A percentile compares a stretch with the other conserved stretches of the same genome.
Conservation (phyloP, 2,329 filamentous ascomycete genomes). For the Huntiella bhutanensis region DNA sequence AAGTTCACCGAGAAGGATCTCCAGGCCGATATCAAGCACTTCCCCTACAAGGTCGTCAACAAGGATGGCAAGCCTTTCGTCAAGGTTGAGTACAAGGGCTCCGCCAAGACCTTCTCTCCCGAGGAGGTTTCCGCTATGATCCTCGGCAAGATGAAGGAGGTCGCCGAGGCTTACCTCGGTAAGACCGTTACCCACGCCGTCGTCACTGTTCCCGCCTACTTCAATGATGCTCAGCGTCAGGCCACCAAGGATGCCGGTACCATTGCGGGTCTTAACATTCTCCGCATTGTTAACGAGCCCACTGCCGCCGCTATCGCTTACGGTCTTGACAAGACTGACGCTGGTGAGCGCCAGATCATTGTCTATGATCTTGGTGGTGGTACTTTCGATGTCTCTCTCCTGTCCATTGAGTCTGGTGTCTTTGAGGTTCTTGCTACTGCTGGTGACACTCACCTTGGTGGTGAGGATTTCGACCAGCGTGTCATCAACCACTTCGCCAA, state of each 20-base stretch:
- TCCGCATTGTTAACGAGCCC: slow-evolving; percentile 92
- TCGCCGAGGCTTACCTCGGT: slow-evolving; percentile 59
- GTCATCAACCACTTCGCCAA: slow-evolving; percentile 94
- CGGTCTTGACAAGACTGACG: slow-evolving; percentile 70
- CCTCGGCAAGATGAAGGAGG: slow-evolving; percentile 69
- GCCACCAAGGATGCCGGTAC: slow-evolving; percentile 87
- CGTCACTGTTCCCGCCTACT: slow-evolving; percentile 90
- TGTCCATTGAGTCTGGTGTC: slow-evolving; percentile 79
- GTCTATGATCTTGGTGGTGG: slow-evolving; percentile 89
- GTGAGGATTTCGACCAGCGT: slow-evolving; percentile 97
- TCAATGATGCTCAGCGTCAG: slow-evolving; percentile 96
- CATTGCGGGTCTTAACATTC: slow-evolving; percentile 84
- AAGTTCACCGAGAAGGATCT: slow-evolving; percentile 73
- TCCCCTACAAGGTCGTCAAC: slow-evolving; percentile 85
- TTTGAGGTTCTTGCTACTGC: slow-evolving; percentile 90
- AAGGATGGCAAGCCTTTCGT: slow-evolving; percentile 82
- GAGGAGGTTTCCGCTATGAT: slow-evolving; percentile 71
- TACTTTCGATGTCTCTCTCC: slow-evolving; percentile 85
- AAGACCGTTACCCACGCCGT: slow-evolving; percentile 76
- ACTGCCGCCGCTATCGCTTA: slow-evolving; percentile 91
- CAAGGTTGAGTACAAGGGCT: slow-evolving; percentile 47
- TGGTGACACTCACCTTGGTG: slow-evolving; percentile 93
- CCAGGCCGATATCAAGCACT: slow-evolving; percentile 91
- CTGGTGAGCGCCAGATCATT: slow-evolving; percentile 69
- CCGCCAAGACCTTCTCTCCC: slow-evolving; percentile 55